Evolutionary conservation across 169 alveolate species (phyloP).

Genomic region (Plasmodium adleri): DNA sequence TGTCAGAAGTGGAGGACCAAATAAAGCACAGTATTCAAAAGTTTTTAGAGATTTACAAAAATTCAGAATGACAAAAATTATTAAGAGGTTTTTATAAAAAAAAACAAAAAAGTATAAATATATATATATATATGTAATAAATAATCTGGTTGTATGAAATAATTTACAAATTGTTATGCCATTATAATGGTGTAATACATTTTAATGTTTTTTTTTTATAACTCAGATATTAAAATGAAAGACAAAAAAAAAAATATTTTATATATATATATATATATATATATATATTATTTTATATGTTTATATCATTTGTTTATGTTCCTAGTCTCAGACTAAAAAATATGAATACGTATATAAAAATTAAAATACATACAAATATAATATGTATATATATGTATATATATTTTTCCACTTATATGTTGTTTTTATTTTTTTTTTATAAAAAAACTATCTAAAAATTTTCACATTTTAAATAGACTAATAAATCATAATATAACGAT

Average conservation of each 20-base stretch:
- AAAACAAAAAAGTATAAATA: neutral
- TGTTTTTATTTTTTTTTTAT: too few species aligned
- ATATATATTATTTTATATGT: too few species aligned
- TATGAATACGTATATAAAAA: neutral
- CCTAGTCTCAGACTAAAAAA: too few species aligned
- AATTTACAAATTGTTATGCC: too few species aligned
- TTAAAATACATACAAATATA: neutral
- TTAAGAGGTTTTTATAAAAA: neutral
- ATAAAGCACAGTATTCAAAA: slow-evolving; percentile 53
- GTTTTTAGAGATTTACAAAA: slow-evolving; percentile 46
- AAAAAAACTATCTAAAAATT: too few species aligned
- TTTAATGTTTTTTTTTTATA: too few species aligned
- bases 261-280: too few species aligned
- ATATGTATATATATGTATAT: neutral
- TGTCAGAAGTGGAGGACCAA: slow-evolving; percentile 62
- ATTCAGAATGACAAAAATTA: neutral
- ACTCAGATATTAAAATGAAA: too few species aligned
- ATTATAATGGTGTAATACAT: too few species aligned
- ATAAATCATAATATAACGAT: slow-evolving; percentile 24
- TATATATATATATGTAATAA: neutral
- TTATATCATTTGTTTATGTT: too few species aligned
- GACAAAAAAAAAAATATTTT: too few species aligned
- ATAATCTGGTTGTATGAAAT: too few species aligned
- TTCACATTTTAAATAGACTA: neutral
- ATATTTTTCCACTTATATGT: neutral